phyloP scores from a whole-genome alignment of 306 rosid genomes.

The Luffa acutangula region DNA sequence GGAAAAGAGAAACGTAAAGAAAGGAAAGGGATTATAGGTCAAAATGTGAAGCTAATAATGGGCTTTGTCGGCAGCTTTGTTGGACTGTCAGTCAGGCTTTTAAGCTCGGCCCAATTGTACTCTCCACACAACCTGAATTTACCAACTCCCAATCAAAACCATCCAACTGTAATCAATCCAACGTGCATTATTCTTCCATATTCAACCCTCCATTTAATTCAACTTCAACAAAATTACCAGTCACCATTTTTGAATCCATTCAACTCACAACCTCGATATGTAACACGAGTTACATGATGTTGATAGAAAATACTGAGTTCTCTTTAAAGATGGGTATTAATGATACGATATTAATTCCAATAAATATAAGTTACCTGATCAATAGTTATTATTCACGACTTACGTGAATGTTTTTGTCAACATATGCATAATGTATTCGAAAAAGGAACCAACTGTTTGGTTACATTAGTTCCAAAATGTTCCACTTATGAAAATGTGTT shows the following conservation, averaged over 20 bases:
- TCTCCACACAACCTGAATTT: background rate
- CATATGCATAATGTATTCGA: no score
- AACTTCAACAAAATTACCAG: no score
- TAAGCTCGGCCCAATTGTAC: conserved; percentile 3
- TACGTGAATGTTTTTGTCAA: no score
- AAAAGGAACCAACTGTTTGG: no score
- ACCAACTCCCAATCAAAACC: background rate
- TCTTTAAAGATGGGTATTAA: background rate
- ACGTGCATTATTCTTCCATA: background rate
- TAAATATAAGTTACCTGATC: no score
- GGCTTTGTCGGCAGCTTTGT: conserved; percentile 3
- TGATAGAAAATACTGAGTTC: background rate
- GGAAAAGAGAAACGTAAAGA: background rate
- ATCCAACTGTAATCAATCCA: background rate
- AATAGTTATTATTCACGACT: no score
- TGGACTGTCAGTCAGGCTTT: background rate
- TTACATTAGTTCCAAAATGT: background rate
- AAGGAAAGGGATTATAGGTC: background rate
- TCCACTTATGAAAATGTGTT: background rate
- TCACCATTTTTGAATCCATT: background rate
- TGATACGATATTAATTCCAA: background rate
- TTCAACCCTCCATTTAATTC: background rate
- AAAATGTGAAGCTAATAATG: background rate
- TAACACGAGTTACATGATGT: background rate
- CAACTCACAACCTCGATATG: background rate